These are phyloP conservation scores for Talaromyces adpressus DNA, from an alignment of 495 filamentous ascomycete species.

Conservation along the genomic window DNA sequence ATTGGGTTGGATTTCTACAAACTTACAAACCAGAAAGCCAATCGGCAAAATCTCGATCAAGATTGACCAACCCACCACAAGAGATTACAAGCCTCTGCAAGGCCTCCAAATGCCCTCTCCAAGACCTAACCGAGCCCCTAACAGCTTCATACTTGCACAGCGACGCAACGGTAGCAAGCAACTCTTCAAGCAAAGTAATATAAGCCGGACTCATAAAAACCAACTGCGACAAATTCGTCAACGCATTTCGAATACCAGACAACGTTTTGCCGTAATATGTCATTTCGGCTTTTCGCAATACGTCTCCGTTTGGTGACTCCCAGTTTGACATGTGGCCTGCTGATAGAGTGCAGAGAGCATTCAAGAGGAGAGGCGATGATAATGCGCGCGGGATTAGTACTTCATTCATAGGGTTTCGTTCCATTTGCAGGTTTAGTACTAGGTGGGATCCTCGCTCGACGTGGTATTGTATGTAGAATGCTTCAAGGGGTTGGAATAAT, in stretches of 20 bases:
- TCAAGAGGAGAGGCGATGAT: slow-evolving; percentile 35
- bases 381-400: slow-evolving; percentile 36
- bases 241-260: slow-evolving; percentile 23
- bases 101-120: slow-evolving; percentile 34
- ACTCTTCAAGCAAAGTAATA: slow-evolving; percentile 23
- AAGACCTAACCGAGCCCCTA: slow-evolving; percentile 37
- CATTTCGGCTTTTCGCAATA: slow-evolving; percentile 17
- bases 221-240: slow-evolving; percentile 13
- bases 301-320: slow-evolving; percentile 17
- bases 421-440: slow-evolving; percentile 35
- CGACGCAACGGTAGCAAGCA: slow-evolving; percentile 34
- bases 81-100: slow-evolving; percentile 32
- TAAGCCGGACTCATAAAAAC: slow-evolving; percentile 10
- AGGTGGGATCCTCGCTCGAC: slow-evolving; percentile 32
- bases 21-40: slow-evolving; percentile 35
- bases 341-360: slow-evolving; percentile 36
- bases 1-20: background rate
- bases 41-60: slow-evolving; percentile 28
- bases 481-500: slow-evolving; percentile 17
- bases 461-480: slow-evolving; percentile 39
- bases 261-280: slow-evolving; percentile 34
- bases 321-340: slow-evolving; percentile 35
- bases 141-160: slow-evolving; percentile 40
- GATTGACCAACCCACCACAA: slow-evolving; percentile 28
- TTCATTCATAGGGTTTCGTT: slow-evolving; percentile 35